Evolutionary conservation across 768 basidiomycete genomes (phyloP), one percentile per base, ranked within the genome.

Genomic region (Boletus tylopilopsis): DNA sequence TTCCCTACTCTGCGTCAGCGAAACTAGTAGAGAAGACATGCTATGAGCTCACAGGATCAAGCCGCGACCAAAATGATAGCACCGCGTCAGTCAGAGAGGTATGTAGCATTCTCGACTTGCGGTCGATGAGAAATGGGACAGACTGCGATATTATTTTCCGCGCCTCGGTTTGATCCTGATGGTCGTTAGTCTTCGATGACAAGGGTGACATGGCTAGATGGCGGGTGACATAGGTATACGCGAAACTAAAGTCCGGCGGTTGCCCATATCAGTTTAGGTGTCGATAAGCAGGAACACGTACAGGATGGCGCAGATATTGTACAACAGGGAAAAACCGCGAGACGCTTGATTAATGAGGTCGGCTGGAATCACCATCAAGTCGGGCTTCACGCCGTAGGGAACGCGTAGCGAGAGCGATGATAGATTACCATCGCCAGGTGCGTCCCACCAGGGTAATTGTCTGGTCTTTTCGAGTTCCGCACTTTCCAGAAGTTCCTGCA

Each of bases 401-500:
- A 32, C 42, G 49, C 27, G 37, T 13, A 19, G 22, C 15, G 54
- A 18, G 27, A 24, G 16, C 2, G 44, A 21, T 25, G 53, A 43
- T 11, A 46, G 38, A 19, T 41, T 30, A 10, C n/a, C 51, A 21
- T 53, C 47, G n/a, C 23, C 6, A 2, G 51, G 23, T 18, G 59
- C 68, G 47, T 82, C 76, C 90, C 90, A 94, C 91, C 91, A 94
- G 6, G 90, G 90, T 5, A 71, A 68, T 5, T 68, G 67, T 19
- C 67, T 72, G n/a, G 73, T 75, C 5, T 68, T 65, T 24, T 75
- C 74, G 2, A 89, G 61, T 37, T 80, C 80, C 49, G 77, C 72
- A 51, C 79, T 81, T 24, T 78, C 66, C 19, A 91, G 64, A 2
- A 92, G 74, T 49, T 78, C 73, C 53, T 76, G 77, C 1, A 81